Base-by-base conservation (phyloP, 768 basidiomycete genomes). In the Lentinula sp. region DNA sequence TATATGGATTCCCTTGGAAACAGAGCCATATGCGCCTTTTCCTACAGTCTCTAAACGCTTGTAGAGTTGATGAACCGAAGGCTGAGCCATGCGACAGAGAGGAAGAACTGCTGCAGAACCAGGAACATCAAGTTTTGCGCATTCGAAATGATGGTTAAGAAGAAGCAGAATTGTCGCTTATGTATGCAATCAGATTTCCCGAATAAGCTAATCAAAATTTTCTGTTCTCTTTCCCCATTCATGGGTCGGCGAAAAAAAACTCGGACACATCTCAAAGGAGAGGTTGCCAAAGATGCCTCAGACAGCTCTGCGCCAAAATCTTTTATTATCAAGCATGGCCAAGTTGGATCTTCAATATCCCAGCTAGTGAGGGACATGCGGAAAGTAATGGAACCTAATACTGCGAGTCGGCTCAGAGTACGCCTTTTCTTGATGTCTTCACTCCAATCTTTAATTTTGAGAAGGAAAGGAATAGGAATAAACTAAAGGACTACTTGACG, bases 371-470 rank as follows among this genome's bases (percentile, higher is more conserved):
- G 91, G 60, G 96, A 99, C 75, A 77, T 97, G 69, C 81, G 97
- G 68, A 91, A 92, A 73, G 92, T 97, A 62, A 93, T 99, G 92
- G 97, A 99, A 71, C 97, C 97, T 62, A 93, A 98, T 69, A 99
- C 97, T 13, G 97, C 96, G 18, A 88, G 87, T 64, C 83, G 97
- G 54, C 81, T 99, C n/a, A 87, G 78, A 75, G 95, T 96, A 63
- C 65, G 77, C 76, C 37, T 62, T 53, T 23, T 31, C 51, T 13
- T 23, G 10, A 32, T 32, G 28, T 58, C 57, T 15, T 55, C 62
- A 21, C 62, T 61, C 66, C 57, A 48, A 48, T 51, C 18, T 50
- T 13, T 52, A 48, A 60, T 49, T 40, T 60, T 66, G 49, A 69
- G 46, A 69, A 98, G 95, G 97, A 99, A 82, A 83, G 95, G 21